Evolutionary conservation across 163 green algal species (phyloP), one percentile per base, ranked within the genome.

Genomic region (Scenedesmus sp.): DNA sequence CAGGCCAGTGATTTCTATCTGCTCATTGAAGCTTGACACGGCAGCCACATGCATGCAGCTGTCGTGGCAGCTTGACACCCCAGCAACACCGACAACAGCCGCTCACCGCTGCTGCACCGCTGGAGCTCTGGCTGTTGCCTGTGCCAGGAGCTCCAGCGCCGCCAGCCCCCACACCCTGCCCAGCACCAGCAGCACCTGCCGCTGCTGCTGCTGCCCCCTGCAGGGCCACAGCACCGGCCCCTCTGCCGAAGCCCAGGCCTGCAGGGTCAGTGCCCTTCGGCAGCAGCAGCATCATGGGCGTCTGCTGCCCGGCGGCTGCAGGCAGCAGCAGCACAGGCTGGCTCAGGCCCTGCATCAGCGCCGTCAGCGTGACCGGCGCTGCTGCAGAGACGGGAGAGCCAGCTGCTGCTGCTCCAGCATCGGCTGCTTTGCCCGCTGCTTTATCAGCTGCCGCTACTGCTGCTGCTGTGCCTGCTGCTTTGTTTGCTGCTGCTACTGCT

Each of bases 251-350:
- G 82, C 82, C 23, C 4, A 46, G 18, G 5, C 82, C 82, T 87
- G 82, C 54, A 73, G 82, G 54, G 54, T 34, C 54, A 46, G 54
- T 70, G 82, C 82, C 82, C 20, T 70, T 87, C 3, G 60, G 84
- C 60, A 88, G 84, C 84, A 88, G 64, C 64, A 89, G 57, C 64
- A 83, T 81, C 26, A 82, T 34, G 57, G 85, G 34, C 12, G 62
- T 57, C 62, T 89, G 64, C 62, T 83, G 62, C 34, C 56, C 46
- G 12, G 52, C 64, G 67, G 64, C 23, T 89, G 64, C 85, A 82
- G 64, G 62, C 13, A 83, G 56, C 15, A 66, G 85, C 64, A 59
- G 9, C 34, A 66, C 64, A 10, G 34, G 66, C 85, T 82, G 85
- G 7, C 62, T 57, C 34, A 67, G 62, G 34, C 26, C 13, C 12